Base-by-base conservation (phyloP, 192 early-diverging fungal species). In the Rhizophlyctis rosea region DNA sequence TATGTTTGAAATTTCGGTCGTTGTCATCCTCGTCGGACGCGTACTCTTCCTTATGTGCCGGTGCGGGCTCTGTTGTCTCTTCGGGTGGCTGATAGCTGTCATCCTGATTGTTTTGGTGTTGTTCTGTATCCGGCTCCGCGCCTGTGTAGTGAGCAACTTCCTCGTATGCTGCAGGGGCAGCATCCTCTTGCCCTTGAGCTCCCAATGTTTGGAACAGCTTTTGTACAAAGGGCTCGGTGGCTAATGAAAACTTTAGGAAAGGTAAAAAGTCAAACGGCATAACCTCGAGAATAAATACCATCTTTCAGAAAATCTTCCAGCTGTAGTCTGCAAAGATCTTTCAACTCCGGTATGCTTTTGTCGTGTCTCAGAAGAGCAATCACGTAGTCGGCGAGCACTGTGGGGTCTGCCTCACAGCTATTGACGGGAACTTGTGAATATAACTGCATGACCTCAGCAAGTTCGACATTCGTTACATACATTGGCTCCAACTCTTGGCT, bases 351-450 rank as follows among this genome's bases (percentile, higher is more conserved):
- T 13, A 72, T 71, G 4, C 77, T 56, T 47, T 85, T 78, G 44
- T 90, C 83, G 44, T 89, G 86, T 31, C 76, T 78, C n/a, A 93
- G 65, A 18, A 93, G 70, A 2, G 91, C 90, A 39, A 91, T 69
- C 31, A 91, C 82, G 70, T 92, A 93, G 29, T 92, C 85, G 5
- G 91, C 86, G 23, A 92, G 58, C 31, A 88, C 87, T n/a, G 64
- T 69, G 16, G 88, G 88, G 69, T 92, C 90, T 9, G 76, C 76
- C 30, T 81, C 79, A 47, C 61, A 71, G 24, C 71, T 78, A 54
- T 9, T 34, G 35, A 1, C 54, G 1, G 14, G 25, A 23, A 7
- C n/a, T 14, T 5, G 24, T 14, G n/a, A 52, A 5, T n/a, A 52
- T 52, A 23, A 7, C 50, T 23, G 18, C 18, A 18, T 18, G 5